Base-by-base conservation (phyloP, 495 filamentous ascomycete genomes). In the Annulohypoxylon maeteangense region DNA sequence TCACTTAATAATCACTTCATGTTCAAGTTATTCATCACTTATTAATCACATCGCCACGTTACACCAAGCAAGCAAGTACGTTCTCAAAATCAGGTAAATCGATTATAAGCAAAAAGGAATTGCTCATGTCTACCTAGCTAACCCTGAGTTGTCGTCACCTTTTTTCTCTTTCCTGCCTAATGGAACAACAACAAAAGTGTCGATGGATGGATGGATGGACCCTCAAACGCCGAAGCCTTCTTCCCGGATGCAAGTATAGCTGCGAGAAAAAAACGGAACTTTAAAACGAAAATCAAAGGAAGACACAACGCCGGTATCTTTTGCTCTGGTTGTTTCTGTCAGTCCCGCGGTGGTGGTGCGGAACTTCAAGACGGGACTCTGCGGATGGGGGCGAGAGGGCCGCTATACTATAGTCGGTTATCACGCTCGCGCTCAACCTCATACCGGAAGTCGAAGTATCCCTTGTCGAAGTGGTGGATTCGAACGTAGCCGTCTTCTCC, bases 401-500 rank as follows among this genome's bases (percentile, higher is more conserved):
- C 22, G 38, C 57, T 51, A 47, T 34, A 44, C 73, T 74, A 78
- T 70, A 76, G 66, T 34, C 75, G 65, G 74, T 76, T 76, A 48
- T 76, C 76, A 57, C 82, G 74, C 75, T 85, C 83, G 68, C 94
- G 86, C 89, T 99, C 95, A 54, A 98, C 95, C 86, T 99, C 96
- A 79, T 97, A 99, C 86, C 90, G 89, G 83, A 99, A 99, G 78
- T 98, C 95, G 81, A 95, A 99, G 85, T 98, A 99, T 40, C 90
- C 85, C 87, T 95, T 94, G 82, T 99, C 95, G 82, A 99, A 99
- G 79, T 97, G 93, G 82, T 99, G 95, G 48, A 98, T 92, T 74
- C 95, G 91, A 44, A 99, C 95, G 83, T 99, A 99, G 73, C 95
- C 95, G 83, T 99, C 95, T 84, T 99, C 95, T 77, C 94, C 95